Evolutionary conservation across 75 land plant species (phyloP).

Genomic region (Picea glauca): DNA sequence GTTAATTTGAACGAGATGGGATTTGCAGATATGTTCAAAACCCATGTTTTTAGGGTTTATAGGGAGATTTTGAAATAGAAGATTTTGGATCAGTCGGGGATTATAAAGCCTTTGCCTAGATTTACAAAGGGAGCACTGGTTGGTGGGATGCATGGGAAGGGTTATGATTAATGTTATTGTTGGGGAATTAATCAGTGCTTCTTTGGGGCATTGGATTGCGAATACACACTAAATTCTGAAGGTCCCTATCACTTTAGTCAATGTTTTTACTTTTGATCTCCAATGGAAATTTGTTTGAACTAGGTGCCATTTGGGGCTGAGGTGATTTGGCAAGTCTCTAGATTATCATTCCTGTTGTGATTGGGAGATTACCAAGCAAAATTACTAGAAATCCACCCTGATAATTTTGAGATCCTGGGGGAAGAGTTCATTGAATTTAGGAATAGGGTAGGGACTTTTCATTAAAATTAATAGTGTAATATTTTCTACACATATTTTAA

Average conservation of each 20-base stretch:
- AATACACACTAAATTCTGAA: slow-evolving; percentile 76
- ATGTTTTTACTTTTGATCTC: background rate
- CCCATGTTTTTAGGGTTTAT: slow-evolving; percentile 75
- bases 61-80: slow-evolving; percentile 87
- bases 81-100: slow-evolving; percentile 89
- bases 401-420: no score
- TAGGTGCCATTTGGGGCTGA: background rate
- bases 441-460: no score
- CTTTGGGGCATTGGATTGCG: slow-evolving; percentile 84
- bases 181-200: slow-evolving; percentile 61
- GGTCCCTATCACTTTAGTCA: background rate
- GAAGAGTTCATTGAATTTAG: no score
- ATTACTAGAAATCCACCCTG: no score
- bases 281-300: background rate
- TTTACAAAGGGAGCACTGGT: slow-evolving; percentile 15
- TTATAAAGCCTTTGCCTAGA: slow-evolving; percentile 21
- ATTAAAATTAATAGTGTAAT: no score
- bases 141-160: slow-evolving; percentile 8
- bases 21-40: slow-evolving; percentile 75
- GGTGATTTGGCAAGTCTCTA: no score
- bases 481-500: no score
- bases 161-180: slow-evolving; percentile 26
- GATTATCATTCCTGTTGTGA: no score
- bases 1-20: slow-evolving; percentile 96
- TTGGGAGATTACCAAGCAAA: no score